Conservation (phyloP, 768 basidiomycete genomes). For the Leccinum imitatum region DNA sequence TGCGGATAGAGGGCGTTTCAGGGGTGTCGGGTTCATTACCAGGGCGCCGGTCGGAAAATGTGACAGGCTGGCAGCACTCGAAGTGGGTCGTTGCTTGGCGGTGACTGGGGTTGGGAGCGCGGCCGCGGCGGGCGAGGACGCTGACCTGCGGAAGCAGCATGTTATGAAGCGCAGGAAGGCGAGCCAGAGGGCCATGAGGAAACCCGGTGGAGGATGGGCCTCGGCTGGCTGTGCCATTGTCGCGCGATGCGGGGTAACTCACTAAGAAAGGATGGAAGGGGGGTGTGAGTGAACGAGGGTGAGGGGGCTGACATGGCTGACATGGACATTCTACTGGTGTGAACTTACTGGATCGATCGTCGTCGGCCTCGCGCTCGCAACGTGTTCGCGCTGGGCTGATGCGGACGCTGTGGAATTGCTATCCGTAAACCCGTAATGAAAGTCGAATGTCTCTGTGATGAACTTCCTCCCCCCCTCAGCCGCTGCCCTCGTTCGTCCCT, state of each 20-base stretch:
- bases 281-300: not conserved
- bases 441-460: not conserved
- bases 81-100: constrained; percentile 3
- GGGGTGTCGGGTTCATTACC: constrained; percentile 5
- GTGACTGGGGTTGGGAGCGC: constrained; percentile 22
- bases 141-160: constrained; percentile 13
- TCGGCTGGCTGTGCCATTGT: constrained; percentile 1
- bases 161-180: constrained; percentile 10
- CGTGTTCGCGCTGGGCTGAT: constrained; percentile 6
- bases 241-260: not conserved
- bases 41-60: not conserved
- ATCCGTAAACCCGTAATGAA: not conserved
- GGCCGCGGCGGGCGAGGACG: not conserved
- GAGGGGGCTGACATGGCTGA: constrained; percentile 7
- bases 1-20: constrained; percentile 14
- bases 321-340: not conserved
- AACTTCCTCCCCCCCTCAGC: not conserved
- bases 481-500: not conserved
- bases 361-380: constrained; percentile 20
- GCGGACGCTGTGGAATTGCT: not conserved
- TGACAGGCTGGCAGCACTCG: constrained; percentile 1
- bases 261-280: not conserved
- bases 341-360: constrained; percentile 10
- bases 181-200: constrained; percentile 21
- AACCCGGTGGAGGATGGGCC: not conserved